Base-by-base conservation (phyloP, 225 moss, liverwort and hornwort genomes). In the Pseudoscleropodium purum region DNA sequence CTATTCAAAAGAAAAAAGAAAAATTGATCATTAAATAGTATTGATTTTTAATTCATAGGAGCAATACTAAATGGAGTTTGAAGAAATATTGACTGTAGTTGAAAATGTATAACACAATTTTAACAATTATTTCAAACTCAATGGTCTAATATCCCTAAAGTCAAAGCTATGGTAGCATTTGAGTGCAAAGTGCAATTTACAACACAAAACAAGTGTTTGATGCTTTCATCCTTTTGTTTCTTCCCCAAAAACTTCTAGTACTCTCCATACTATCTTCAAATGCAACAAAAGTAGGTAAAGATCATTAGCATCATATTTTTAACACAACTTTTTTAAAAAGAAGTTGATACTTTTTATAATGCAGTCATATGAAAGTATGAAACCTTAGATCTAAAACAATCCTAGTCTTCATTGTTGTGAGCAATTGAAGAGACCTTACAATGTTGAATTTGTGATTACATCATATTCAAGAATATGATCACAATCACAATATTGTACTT, bases 1-100 rank as follows among this genome's bases (percentile, higher is more conserved):
- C 5, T 54, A 9, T 36, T 24, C 1, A 15, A 8, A 51, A 0
- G 8, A 34, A 31, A 20, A 56, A 8, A 1, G 19, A 19, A 75
- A 33, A 5, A 3, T 21, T 2, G 2, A 51, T 54, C 9, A 52
- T 0, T 37, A 0, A 78, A 54, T 24, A 54, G 6, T 34, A 24
- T 37, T 6, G 0, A 37, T 54, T 37, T 15, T 36, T 37, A 56
- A 56, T 19, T 70, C 25, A 25, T 39, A 13, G 8, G 8, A 39
- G 14, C 39, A 13, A 24, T 0, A 39, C 13, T 39, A 70, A 69
- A 39, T 0, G 1, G 24, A 39, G 39, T 39, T 39, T n/a, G 7
- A 39, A 24, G 6, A 70, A 25, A 25, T 15, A 25, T 25, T 4
- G 39, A 39, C 2, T 25, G 0, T 2, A 12, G 0, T 41, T 41